A percentile compares a stretch with the other conserved stretches of the same genome.
phyloP scores from a whole-genome alignment of 1,284 basidiomycete species.

The Ganoderma lucidum region DNA sequence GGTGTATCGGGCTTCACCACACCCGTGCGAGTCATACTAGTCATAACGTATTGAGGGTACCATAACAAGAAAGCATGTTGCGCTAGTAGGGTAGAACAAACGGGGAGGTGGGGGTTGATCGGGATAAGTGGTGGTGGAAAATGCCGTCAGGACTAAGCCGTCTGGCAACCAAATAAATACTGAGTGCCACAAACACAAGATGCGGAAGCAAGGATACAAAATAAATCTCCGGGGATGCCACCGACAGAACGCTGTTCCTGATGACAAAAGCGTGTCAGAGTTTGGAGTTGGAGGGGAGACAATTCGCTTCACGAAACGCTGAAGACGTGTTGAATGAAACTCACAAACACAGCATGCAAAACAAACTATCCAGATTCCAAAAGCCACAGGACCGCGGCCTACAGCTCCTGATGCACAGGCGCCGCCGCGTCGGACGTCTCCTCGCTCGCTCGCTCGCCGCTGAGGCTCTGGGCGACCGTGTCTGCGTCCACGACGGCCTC shows the following conservation, averaged over 20 bases:
- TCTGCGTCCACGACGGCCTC: conserved; percentile 34
- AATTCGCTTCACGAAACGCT: background rate
- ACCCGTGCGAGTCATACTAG: conserved; percentile 18
- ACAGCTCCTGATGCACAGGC: conserved; percentile 43
- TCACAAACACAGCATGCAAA: conserved; percentile 11
- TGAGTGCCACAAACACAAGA: background rate
- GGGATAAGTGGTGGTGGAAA: conserved; percentile 6
- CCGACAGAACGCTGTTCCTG: conserved; percentile 8
- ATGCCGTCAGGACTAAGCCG: conserved; percentile 6
- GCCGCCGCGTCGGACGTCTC: conserved; percentile 23
- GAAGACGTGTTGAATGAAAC: background rate
- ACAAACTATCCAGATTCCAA: conserved; percentile 7
- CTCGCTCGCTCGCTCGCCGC: conserved; percentile 37
- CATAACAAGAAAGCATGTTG: conserved; percentile 23
- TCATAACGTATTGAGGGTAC: conserved; percentile 28
- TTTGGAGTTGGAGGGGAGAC: background rate
- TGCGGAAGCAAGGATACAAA: conserved; percentile 10
- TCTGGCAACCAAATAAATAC: conserved; percentile 12
- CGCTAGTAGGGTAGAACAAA: conserved; percentile 11
- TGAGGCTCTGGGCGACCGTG: conserved; percentile 36
- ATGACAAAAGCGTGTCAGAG: background rate
- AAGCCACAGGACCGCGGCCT: conserved; percentile 16
- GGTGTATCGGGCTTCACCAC: background rate
- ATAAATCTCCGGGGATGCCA: conserved; percentile 20
- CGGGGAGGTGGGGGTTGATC: background rate